phyloP scores from a whole-genome alignment of 768 basidiomycete species.

The Russula sp. region DNA sequence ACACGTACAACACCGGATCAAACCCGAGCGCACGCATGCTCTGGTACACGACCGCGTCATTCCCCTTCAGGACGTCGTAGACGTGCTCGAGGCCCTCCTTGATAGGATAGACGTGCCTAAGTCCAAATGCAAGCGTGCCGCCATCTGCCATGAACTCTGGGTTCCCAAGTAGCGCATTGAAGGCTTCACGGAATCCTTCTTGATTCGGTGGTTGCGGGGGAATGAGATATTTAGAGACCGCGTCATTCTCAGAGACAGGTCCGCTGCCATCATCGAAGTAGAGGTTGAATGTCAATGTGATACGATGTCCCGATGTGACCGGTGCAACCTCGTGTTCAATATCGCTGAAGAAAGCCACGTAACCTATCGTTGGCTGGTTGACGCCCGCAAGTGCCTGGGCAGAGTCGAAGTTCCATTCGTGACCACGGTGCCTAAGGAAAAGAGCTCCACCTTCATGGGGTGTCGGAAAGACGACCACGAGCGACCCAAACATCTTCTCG shows the following conservation, averaged over 20 bases:
- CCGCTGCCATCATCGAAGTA: slow-evolving; percentile 30
- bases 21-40: slow-evolving; percentile 1
- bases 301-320: slow-evolving; percentile 37
- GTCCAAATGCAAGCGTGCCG: not conserved
- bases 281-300: slow-evolving; percentile 45
- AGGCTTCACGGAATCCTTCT: slow-evolving; percentile 12
- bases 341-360: no score
- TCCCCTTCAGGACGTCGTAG: not conserved
- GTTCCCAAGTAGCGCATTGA: not conserved
- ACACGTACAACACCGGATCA: slow-evolving; percentile 8
- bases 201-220: not conserved
- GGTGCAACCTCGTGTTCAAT: no score
- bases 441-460: slow-evolving; percentile 46
- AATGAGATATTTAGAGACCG: no score
- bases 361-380: slow-evolving; percentile 19
- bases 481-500: no score
- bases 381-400: no score
- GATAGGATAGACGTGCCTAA: not conserved
- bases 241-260: not conserved
- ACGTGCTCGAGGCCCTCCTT: not conserved
- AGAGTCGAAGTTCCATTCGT: no score
- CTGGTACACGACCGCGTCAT: not conserved
- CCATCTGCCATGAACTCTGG: not conserved
- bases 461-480: slow-evolving; percentile 27
- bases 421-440: slow-evolving; percentile 31